Evolutionary conservation across 371 early-diverging fungal genomes (phyloP).

Genomic region (Encephalitozoon hellem): DNA sequence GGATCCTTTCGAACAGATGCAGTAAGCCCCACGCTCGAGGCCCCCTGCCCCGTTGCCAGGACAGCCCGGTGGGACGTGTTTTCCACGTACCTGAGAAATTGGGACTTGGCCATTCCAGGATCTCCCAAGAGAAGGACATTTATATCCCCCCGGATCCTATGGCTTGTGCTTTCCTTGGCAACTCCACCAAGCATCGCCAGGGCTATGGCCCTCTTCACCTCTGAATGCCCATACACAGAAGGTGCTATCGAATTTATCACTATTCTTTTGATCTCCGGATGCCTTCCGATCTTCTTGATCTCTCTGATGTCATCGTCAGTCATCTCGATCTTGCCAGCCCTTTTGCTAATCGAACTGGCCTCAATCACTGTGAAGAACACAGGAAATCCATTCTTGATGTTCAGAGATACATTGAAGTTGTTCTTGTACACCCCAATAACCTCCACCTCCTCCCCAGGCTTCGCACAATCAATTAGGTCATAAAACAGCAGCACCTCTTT

Average conservation of each 20-base stretch:
- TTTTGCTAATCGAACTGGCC: slow-evolving; percentile 62
- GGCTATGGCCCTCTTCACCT: slow-evolving; percentile 86
- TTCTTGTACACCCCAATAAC: slow-evolving; percentile 92
- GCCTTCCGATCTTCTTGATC: slow-evolving; percentile 69
- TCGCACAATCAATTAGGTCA: slow-evolving; percentile 89
- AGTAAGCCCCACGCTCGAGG: slow-evolving; percentile 95
- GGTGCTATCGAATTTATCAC: slow-evolving; percentile 91
- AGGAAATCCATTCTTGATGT: slow-evolving; percentile 86
- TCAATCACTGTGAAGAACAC: slow-evolving; percentile 89
- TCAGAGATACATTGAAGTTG: slow-evolving; percentile 77
- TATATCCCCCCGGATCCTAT: slow-evolving; percentile 90
- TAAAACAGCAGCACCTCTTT: slow-evolving; percentile 83
- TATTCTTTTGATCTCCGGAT: slow-evolving; percentile 71
- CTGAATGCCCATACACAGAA: slow-evolving; percentile 93
- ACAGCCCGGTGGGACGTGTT: slow-evolving; percentile 86
- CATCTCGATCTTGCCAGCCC: slow-evolving; percentile 70
- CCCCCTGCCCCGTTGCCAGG: slow-evolving; percentile 95
- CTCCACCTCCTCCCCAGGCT: slow-evolving; percentile 95
- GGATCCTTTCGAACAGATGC: slow-evolving; percentile 91
- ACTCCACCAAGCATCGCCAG: slow-evolving; percentile 92
- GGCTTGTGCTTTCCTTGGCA: slow-evolving; percentile 72
- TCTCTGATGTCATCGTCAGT: slow-evolving; percentile 80
- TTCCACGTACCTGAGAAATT: slow-evolving; percentile 91
- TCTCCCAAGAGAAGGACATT: slow-evolving; percentile 95
- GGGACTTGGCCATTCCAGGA: slow-evolving; percentile 96